phyloP scores from a whole-genome alignment of 192 early-diverging fungal species.

The Coemansia sp. region DNA sequence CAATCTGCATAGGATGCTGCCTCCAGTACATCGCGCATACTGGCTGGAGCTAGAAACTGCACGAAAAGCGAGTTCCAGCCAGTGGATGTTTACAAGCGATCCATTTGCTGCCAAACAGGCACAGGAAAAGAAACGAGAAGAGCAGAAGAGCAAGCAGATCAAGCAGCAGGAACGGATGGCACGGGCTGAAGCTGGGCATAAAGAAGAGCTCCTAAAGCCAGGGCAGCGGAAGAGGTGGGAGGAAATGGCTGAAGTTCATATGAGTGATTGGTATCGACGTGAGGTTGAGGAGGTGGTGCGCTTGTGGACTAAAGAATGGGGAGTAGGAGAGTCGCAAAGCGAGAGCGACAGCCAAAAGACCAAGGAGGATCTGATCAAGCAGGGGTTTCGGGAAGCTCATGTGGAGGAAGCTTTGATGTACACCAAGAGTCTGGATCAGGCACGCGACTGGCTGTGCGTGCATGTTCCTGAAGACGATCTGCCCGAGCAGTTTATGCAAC shows the following conservation, averaged over 20 bases:
- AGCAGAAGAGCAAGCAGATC: slow-evolving; percentile 1
- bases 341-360: background rate
- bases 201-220: slow-evolving; percentile 27
- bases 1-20: slow-evolving; percentile 68
- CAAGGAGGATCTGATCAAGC: slow-evolving; percentile 4
- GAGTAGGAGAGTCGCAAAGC: background rate
- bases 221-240: slow-evolving; percentile 31
- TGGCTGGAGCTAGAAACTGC: slow-evolving; percentile 69
- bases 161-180: slow-evolving; percentile 38
- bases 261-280: slow-evolving; percentile 61
- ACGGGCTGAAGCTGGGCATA: slow-evolving; percentile 39
- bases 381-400: slow-evolving; percentile 74
- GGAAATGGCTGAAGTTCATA: slow-evolving; percentile 60
- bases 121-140: slow-evolving; percentile 33
- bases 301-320: slow-evolving; percentile 40
- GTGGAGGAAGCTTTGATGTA: slow-evolving; percentile 71
- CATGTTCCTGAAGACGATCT: slow-evolving; percentile 88
- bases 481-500: slow-evolving; percentile 31
- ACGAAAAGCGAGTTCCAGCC: slow-evolving; percentile 29
- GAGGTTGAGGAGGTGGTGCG: slow-evolving; percentile 68
- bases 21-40: slow-evolving; percentile 66
- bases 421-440: slow-evolving; percentile 47
- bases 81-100: slow-evolving; percentile 69
- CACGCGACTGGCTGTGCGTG: slow-evolving; percentile 83
- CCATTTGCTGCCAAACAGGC: slow-evolving; percentile 69